phyloP scores from a whole-genome alignment of 768 basidiomycete genomes.

The Trametes sanguinea region DNA sequence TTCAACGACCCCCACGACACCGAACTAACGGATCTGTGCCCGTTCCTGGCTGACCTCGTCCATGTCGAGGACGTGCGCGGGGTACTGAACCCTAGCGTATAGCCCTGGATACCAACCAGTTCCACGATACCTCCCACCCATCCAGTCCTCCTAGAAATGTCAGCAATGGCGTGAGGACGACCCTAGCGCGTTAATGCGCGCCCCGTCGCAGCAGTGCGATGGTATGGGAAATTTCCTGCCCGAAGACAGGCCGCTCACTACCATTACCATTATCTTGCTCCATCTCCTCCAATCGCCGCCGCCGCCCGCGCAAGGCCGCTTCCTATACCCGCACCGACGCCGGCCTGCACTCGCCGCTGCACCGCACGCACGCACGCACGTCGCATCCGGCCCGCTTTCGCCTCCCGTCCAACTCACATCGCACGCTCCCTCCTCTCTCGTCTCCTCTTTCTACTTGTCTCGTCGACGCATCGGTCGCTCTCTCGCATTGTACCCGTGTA shows the following conservation, averaged over 20 bases:
- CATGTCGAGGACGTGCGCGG: slow-evolving; percentile 74
- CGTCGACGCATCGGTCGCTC: slow-evolving; percentile 8
- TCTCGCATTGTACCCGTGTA: slow-evolving; percentile 21
- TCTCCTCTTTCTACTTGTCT: not conserved
- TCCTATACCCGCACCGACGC: slow-evolving; percentile 24
- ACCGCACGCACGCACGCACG: not conserved
- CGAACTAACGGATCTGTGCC: slow-evolving; percentile 91
- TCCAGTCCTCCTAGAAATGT: not conserved
- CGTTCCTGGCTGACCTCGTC: slow-evolving; percentile 85
- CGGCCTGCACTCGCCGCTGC: not conserved
- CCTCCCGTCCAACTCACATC: not conserved
- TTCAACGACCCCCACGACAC: slow-evolving; percentile 99
- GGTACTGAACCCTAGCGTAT: slow-evolving; percentile 27
- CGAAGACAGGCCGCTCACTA: slow-evolving; percentile 17
- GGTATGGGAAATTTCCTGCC: not conserved
- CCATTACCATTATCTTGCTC: not conserved
- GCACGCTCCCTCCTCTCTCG: not conserved
- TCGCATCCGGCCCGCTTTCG: slow-evolving; percentile 8
- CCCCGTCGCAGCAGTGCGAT: not conserved
- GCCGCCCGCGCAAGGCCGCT: slow-evolving; percentile 14
- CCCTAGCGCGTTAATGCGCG: not conserved
- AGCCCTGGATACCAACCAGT: slow-evolving; percentile 4
- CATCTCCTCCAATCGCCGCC: not conserved
- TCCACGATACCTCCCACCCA: not conserved
- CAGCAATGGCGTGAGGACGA: not conserved